A percentile compares a stretch with the other conserved stretches of the same genome.
These are phyloP conservation scores for Sugiyamaella chiloensis DNA, from an alignment of 805 yeast species.

Conservation along the genomic window DNA sequence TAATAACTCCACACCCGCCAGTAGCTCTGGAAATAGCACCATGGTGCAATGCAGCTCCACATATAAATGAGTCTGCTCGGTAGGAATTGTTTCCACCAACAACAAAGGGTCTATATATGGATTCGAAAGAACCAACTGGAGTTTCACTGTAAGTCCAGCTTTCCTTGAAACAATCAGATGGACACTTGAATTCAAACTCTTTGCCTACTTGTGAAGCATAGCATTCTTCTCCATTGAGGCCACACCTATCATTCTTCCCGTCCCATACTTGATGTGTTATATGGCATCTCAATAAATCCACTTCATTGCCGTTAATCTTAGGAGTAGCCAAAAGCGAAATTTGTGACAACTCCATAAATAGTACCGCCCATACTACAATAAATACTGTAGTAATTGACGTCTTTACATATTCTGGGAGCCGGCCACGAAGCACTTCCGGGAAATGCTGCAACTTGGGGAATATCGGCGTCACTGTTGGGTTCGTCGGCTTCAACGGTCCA, in stretches of 20 bases:
- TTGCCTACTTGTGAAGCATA: constrained; percentile 34
- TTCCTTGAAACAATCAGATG: constrained; percentile 79
- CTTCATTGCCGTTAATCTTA: constrained; percentile 21
- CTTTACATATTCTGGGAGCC: constrained; percentile 3
- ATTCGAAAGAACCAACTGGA: constrained; percentile 65
- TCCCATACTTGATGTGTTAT: constrained; percentile 52
- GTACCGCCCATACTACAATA: constrained; percentile 23
- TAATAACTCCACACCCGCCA: constrained; percentile 76
- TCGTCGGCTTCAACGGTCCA: constrained; percentile 18
- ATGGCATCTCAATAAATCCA: constrained; percentile 25
- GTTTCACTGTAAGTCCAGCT: constrained; percentile 72
- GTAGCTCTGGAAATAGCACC: constrained; percentile 67
- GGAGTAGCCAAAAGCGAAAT: constrained; percentile 27
- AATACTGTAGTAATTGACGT: constrained; percentile 8
- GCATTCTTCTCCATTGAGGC: constrained; percentile 64
- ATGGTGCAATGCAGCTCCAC: constrained; percentile 87
- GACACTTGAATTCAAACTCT: constrained; percentile 67
- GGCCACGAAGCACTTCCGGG: constrained; percentile 15
- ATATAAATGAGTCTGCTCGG: constrained; percentile 83
- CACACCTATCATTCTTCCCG: constrained; percentile 76
- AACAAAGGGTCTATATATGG: constrained; percentile 67
- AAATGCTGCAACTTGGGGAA: constrained; percentile 16
- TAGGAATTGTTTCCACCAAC: constrained; percentile 75
- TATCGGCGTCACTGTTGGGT: constrained; percentile 20
- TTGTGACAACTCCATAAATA: constrained; percentile 19